Conservation (phyloP, 1,284 basidiomycete species). For the Thelephora terrestris region DNA sequence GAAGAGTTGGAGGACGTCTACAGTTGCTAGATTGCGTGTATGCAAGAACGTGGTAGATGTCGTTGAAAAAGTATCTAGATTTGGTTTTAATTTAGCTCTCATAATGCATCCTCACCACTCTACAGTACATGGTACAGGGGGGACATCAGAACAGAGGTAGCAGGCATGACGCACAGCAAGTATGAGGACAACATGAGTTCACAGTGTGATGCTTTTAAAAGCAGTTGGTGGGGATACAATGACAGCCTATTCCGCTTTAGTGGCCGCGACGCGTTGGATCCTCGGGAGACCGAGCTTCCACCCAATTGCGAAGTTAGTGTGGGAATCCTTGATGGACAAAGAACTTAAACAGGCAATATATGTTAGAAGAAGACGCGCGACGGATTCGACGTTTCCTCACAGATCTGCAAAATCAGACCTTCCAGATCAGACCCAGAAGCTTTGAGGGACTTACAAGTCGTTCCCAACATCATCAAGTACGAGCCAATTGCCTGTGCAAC, state of each 20-base stretch:
- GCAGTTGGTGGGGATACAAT: background rate
- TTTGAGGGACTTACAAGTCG: constrained; percentile 38
- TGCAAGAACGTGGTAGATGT: no score
- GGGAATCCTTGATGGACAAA: constrained; percentile 49
- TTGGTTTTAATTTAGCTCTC: no score
- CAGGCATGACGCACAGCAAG: no score
- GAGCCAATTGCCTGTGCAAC: constrained; percentile 39
- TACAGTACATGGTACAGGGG: no score
- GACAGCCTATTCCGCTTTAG: constrained; percentile 12
- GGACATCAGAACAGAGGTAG: no score
- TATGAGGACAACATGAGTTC: no score
- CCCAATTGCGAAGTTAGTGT: constrained; percentile 34
- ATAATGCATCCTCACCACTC: no score
- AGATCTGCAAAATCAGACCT: constrained; percentile 27
- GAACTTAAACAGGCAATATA: constrained; percentile 24
- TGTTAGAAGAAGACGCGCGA: background rate
- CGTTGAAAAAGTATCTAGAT: no score
- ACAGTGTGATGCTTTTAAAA: background rate
- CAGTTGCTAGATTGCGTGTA: no score
- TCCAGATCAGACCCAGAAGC: constrained; percentile 2
- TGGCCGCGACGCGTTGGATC: constrained; percentile 16
- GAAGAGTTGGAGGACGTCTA: no score
- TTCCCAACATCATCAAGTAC: constrained; percentile 51
- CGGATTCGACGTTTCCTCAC: constrained; percentile 23
- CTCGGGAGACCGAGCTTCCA: constrained; percentile 34